Base-by-base conservation (phyloP, 345 rosid species). In the Syzygium aqueum region DNA sequence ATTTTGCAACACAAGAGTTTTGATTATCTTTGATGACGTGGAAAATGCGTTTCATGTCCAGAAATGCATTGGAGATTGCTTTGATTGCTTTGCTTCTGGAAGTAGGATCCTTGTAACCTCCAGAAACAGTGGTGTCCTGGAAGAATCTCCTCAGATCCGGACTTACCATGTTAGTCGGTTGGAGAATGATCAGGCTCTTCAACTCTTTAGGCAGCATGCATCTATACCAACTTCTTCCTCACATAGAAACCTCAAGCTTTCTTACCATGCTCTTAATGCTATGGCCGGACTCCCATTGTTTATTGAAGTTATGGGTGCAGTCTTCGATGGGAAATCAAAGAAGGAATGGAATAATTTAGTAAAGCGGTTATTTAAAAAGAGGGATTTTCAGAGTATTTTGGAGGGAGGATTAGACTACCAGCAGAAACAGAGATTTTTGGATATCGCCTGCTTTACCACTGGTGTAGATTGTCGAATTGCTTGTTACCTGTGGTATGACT, bases 321-420 rank as follows among this genome's bases (percentile, higher is more conserved):
- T 63, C 4, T n/a, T 13, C 33, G 13, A n/a, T 7, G 1, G 73
- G 7, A 61, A n/a, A 61, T 12, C 9, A 19, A 25, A 6, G 25
- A 17, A 54, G 25, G 25, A 19, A 54, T 54, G 59, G 59, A 21
- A 54, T 21, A 7, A 54, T 4, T 21, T 54, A 33, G 37, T 3
- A 33, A 33, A 33, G 2, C 37, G 2, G 37, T 33, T 33, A 33
- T 33, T 33, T 3, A 2, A 33, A 3, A 2, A 3, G 2, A 33
- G 37, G 37, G 37, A 33, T 33, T 33, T 33, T 33, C 37, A 2
- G 40, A 2, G 2, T 3, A 14, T 28, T 63, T 1, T 63, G 21
- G 0, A 63, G 4, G 40, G 2, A 63, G 5, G 0, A 3, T 61
- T 63, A 15, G 5, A 14, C 14, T 0, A 6, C 6, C 0, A 28